These are phyloP conservation scores for Penicillium sp. DNA, from an alignment of 2,329 filamentous ascomycete genomes.

Conservation along the genomic window DNA sequence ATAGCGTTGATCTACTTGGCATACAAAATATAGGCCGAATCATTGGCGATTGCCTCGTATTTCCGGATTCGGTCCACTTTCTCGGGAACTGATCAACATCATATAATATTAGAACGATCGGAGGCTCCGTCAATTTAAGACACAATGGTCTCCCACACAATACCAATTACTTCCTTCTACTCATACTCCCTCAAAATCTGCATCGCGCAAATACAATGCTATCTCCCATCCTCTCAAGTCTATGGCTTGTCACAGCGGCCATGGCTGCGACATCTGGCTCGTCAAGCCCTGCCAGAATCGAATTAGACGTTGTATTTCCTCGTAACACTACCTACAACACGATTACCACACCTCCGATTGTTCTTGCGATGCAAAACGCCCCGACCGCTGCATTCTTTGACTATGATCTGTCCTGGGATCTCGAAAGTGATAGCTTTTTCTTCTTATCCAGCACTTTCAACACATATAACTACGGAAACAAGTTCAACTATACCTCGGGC, in stretches of 20 bases:
- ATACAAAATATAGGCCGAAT: neutral
- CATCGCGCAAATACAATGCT: neutral
- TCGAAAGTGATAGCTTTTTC: neutral
- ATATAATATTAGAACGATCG: neutral
- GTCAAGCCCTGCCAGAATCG: slow-evolving; percentile 1
- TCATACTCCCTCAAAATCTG: too few relatives aligned
- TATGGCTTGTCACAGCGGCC: neutral
- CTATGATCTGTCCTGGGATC: neutral
- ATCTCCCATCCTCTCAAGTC: neutral
- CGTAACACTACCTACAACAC: neutral
- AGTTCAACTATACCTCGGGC: neutral
- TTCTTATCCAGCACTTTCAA: slow-evolving; percentile 1
- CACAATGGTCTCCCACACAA: neutral
- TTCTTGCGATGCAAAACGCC: neutral
- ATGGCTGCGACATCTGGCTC: neutral
- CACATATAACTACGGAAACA: neutral
- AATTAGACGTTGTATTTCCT: neutral
- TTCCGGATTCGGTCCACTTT: neutral
- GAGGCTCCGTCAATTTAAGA: neutral
- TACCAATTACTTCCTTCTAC: neutral
- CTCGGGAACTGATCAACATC: neutral
- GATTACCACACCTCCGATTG: neutral
- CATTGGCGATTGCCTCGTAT: neutral
- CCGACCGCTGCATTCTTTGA: neutral
- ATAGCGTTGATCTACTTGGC: neutral